Evolutionary conservation across 2,329 filamentous ascomycete genomes (phyloP).

Genomic region (Scolecobasidium constrictum): DNA sequence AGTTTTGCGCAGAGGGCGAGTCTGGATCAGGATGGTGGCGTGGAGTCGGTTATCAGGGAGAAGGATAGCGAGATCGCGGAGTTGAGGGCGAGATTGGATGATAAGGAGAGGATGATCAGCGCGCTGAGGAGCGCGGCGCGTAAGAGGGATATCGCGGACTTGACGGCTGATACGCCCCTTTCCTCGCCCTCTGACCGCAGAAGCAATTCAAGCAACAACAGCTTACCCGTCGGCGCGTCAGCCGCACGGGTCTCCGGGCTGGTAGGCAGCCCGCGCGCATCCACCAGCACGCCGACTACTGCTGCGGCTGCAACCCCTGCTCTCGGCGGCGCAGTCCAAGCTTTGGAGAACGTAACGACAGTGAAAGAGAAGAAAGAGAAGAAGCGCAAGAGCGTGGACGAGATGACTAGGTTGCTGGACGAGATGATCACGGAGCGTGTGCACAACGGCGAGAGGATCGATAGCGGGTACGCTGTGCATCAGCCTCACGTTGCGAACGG

Average conservation of each 20-base stretch:
- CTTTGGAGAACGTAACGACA: too few relatives aligned
- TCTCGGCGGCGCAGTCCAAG: too few relatives aligned
- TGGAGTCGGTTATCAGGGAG: constrained; percentile 64
- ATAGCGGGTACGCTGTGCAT: neutral
- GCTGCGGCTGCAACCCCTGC: too few relatives aligned
- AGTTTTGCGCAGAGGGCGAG: constrained; percentile 53
- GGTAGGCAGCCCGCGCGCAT: neutral
- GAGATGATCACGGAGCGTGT: constrained; percentile 77
- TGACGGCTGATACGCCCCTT: constrained; percentile 21
- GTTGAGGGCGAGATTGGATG: constrained; percentile 77
- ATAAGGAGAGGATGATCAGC: constrained; percentile 88
- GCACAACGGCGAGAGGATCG: constrained; percentile 1
- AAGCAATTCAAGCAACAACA: constrained; percentile 3
- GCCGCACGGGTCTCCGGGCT: neutral
- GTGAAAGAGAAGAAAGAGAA: constrained; percentile 29
- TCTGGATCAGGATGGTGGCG: constrained; percentile 66
- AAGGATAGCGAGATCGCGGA: constrained; percentile 91
- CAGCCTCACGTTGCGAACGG: neutral
- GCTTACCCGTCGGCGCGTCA: constrained; percentile 1
- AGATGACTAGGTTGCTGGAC: constrained; percentile 87
- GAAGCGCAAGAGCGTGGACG: constrained; percentile 64
- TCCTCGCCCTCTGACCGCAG: constrained; percentile 1
- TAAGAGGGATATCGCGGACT: constrained; percentile 72
- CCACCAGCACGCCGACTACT: neutral
- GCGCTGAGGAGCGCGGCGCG: constrained; percentile 77